Evolutionary conservation across 164 flowering plant genomes (phyloP).

Genomic region (Kingdonia uniflora): DNA sequence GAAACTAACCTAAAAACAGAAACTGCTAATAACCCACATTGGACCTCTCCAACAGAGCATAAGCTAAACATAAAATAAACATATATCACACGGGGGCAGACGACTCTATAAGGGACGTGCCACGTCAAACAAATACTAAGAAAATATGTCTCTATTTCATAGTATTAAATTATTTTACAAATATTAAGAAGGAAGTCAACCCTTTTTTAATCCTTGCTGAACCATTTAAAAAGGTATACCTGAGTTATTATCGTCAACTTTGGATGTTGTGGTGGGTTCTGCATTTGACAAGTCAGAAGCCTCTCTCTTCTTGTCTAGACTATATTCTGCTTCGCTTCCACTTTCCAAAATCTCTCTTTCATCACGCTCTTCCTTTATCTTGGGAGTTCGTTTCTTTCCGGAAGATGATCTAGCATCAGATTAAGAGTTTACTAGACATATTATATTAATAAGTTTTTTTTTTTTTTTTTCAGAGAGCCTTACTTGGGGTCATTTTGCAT

Average conservation of each 20-base stretch:
- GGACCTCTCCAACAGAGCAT: too few species aligned
- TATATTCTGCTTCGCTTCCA: constrained; percentile 4
- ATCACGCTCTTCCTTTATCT: constrained; percentile 26
- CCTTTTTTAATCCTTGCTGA: not conserved
- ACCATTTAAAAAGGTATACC: constrained; percentile 16
- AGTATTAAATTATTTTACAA: not conserved
- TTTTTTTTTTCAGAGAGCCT: too few species aligned
- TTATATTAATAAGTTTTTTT: too few species aligned
- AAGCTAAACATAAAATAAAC: too few species aligned
- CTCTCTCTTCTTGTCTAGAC: constrained; percentile 21
- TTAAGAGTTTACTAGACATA: too few species aligned
- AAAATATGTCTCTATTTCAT: too few species aligned
- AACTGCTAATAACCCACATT: too few species aligned
- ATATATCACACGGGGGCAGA: too few species aligned
- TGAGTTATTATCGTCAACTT: constrained; percentile 21
- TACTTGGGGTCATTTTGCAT: too few species aligned
- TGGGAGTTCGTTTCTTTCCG: constrained; percentile 46
- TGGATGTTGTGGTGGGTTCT: constrained; percentile 14
- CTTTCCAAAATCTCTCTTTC: constrained; percentile 16
- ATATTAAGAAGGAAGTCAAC: not conserved
- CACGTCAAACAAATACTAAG: not conserved
- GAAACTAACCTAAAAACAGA: too few species aligned
- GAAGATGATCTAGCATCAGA: constrained; percentile 6
- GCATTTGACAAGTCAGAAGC: constrained; percentile 23
- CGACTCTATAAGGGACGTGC: too few species aligned